Percentiles rank a stretch among this genome's conserved stretches.
Conservation (phyloP, 345 rosid genomes). For the Firmiana major region DNA sequence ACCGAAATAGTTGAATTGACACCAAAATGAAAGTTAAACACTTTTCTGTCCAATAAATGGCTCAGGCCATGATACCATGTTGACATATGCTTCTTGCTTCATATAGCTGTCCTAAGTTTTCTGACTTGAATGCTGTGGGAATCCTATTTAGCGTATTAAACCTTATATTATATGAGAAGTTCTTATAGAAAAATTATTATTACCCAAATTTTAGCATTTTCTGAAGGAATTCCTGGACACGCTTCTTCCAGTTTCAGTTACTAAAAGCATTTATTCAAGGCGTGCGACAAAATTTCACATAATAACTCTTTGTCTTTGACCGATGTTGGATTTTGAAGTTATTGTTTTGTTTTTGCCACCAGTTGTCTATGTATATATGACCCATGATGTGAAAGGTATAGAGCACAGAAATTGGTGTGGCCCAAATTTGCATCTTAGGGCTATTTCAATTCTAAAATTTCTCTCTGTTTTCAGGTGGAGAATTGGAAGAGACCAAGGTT, state of each 20-base stretch:
- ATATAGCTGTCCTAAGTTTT: background rate
- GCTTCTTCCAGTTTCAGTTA: background rate
- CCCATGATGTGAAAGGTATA: background rate
- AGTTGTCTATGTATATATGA: background rate
- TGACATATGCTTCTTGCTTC: background rate
- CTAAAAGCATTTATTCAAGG: background rate
- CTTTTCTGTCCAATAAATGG: background rate
- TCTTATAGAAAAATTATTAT: background rate
- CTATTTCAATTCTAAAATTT: background rate
- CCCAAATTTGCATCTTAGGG: background rate
- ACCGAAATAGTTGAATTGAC: background rate
- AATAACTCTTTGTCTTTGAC: background rate
- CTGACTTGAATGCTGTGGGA: background rate
- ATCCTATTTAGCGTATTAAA: background rate
- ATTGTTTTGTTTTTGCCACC: background rate
- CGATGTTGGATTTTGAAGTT: background rate
- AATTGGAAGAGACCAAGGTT: conserved; percentile 33
- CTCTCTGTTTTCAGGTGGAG: conserved; percentile 37
- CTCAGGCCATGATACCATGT: background rate
- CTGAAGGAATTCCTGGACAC: background rate
- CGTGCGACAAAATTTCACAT: background rate
- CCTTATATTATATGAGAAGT: background rate
- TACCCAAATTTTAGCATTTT: background rate
- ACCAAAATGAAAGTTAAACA: background rate
- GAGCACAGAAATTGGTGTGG: background rate